Base-by-base conservation (phyloP, 306 rosid genomes). In the Rubus parviflorus region DNA sequence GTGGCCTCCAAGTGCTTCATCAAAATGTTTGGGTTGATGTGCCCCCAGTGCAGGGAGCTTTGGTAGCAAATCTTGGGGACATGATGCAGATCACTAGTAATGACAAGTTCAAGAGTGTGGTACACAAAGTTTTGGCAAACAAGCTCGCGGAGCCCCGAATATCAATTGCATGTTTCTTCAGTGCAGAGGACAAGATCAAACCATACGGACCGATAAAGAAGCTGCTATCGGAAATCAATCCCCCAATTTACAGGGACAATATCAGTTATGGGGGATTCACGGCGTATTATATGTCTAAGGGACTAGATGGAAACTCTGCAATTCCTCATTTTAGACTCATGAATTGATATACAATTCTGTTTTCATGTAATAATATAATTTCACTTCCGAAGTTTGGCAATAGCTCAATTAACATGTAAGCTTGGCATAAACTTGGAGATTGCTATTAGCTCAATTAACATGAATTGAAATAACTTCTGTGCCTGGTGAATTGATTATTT, bases 21-120 rank as follows among this genome's bases (percentile, higher is more conserved):
- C 72, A 81, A 38, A 42, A 68, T 41, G 49, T 68, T 13, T 80
- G 83, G 83, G 62, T 80, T 13, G 80, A 80, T 61, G 67, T 60
- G 2, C 71, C 70, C 1, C 15, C 30, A 7, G 10, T 69, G 9
- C 38, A 49, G 38, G 80, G 80, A n/a, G 80, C 80, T 0, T 56
- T 80, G 30, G 52, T 69, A 6, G 75, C 70, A 23, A 68, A 60
- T 37, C 7, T 81, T 1, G 75, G 80, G 1, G 80, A 81, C 48
- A 35, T 75, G 37, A 16, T 68, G 80, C 80, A 81, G 73, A 65
- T 75, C 9, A n/a, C 65, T 51, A 63, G 42, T 13, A 75, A 75
- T 62, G 82, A 63, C 57, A 62, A 72, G 56, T 22, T 79, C 47
- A 72, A 62, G 77, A 72, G 72, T 49, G 61, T 60, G 3, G 30